phyloP scores from a whole-genome alignment of 1,284 basidiomycete species.

The Gastroboletus turbinatus region DNA sequence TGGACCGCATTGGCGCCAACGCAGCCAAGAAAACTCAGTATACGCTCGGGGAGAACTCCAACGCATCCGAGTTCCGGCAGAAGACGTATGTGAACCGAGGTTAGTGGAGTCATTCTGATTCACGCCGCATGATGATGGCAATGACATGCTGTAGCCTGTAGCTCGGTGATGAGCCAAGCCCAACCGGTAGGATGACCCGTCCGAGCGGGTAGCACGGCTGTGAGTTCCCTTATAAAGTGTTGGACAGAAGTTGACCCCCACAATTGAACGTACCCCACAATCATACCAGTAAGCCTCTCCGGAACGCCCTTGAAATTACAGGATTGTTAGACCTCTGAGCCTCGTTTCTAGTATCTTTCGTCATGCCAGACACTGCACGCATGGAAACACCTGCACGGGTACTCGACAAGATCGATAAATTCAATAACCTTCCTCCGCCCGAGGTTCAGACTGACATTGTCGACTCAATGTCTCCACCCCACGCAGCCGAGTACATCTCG shows the following conservation, averaged over 20 bases:
- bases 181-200: not conserved
- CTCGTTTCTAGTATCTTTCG: conserved; percentile 2
- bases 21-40: not conserved
- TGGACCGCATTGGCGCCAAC: not conserved
- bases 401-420: not conserved
- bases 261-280: not conserved
- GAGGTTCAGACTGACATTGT: conserved; percentile 15
- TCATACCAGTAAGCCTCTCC: conserved; percentile 11
- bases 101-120: conserved; percentile 6
- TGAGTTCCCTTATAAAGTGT: conserved; percentile 13
- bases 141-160: conserved; percentile 1
- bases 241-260: too few relatives aligned
- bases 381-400: not conserved
- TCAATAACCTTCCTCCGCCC: not conserved
- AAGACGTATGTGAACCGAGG: conserved; percentile 5
- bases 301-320: not conserved
- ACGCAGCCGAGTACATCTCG: conserved; percentile 15
- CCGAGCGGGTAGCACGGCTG: not conserved
- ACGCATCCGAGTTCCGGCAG: not conserved
- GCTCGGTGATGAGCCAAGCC: conserved; percentile 16
- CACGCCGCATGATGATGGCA: conserved; percentile 1
- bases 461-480: conserved; percentile 26
- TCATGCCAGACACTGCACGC: conserved; percentile 1
- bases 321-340: not conserved
- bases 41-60: not conserved